Percentiles rank a stretch among this genome's conserved stretches.
phyloP scores from a whole-genome alignment of 768 basidiomycete genomes.

The Lanmaoa rubissima region DNA sequence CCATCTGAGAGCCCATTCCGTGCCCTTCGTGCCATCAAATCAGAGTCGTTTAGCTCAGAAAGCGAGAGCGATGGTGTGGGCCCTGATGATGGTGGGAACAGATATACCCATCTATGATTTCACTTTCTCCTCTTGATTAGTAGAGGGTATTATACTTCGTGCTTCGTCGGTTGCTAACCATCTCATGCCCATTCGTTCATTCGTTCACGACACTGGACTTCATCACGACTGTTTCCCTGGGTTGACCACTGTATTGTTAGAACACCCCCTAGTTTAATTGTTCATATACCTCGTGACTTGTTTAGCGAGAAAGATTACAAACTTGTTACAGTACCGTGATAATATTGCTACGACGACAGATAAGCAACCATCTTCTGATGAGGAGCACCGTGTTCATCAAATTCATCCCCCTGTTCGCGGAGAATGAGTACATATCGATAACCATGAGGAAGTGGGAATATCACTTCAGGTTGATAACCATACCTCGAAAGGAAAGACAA shows the following conservation, averaged over 20 bases:
- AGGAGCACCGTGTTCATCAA: constrained; percentile 81
- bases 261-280: constrained; percentile 33
- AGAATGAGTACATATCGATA: constrained; percentile 26
- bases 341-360: constrained; percentile 42
- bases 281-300: constrained; percentile 28
- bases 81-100: constrained; percentile 47
- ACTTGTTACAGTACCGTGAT: constrained; percentile 23
- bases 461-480: constrained; percentile 67
- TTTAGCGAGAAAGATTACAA: constrained; percentile 21
- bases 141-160: constrained; percentile 16
- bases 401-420: constrained; percentile 57
- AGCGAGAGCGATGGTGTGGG: constrained; percentile 66
- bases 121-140: constrained; percentile 16
- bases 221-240: constrained; percentile 34
- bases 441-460: constrained; percentile 19
- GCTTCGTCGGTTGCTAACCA: constrained; percentile 34
- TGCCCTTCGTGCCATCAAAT: constrained; percentile 46
- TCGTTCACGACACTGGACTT: constrained; percentile 33
- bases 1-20: constrained; percentile 47
- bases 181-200: constrained; percentile 17
- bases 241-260: constrained; percentile 42
- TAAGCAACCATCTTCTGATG: constrained; percentile 79
- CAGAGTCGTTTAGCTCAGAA: constrained; percentile 63
- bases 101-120: constrained; percentile 36
- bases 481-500: constrained; percentile 44